Percentiles rank a stretch among this genome's conserved stretches.
These are phyloP conservation scores for Colletotrichum falcatum DNA, from an alignment of 2,329 filamentous ascomycete species.

Conservation along the genomic window DNA sequence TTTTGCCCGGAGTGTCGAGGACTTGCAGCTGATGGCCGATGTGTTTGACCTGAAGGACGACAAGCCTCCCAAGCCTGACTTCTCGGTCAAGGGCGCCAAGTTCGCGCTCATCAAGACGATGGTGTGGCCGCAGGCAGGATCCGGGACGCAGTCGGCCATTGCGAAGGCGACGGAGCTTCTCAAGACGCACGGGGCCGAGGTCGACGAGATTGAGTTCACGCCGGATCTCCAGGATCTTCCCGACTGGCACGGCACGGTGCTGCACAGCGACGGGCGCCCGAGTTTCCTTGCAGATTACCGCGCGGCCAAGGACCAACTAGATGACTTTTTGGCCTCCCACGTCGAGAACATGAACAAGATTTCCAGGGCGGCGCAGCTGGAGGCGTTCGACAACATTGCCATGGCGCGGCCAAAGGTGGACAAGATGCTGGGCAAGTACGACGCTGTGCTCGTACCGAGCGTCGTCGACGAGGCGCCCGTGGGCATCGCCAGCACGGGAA, in stretches of 20 bases:
- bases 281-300: conserved; percentile 67
- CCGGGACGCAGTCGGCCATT: conserved; percentile 58
- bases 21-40: conserved; percentile 67
- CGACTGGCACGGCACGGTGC: conserved; percentile 64
- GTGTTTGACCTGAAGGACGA: conserved; percentile 68
- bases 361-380: conserved; percentile 60
- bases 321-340: conserved; percentile 57
- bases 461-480: conserved; percentile 67
- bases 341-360: conserved; percentile 62
- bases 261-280: conserved; percentile 63
- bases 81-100: conserved; percentile 58
- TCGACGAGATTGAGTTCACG: conserved; percentile 68
- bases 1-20: conserved; percentile 67
- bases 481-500: conserved; percentile 65
- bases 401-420: conserved; percentile 64
- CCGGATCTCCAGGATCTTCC: conserved; percentile 60
- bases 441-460: conserved; percentile 67
- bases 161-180: conserved; percentile 55
- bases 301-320: conserved; percentile 59
- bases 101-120: conserved; percentile 67
- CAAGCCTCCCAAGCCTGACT: conserved; percentile 45
- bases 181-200: conserved; percentile 60
- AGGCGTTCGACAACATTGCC: conserved; percentile 65
- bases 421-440: conserved; percentile 59
- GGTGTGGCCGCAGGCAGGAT: conserved; percentile 61